A percentile compares a stretch with the other conserved stretches of the same genome.
Evolutionary conservation across 192 early-diverging fungal genomes (phyloP).

Genomic region (Phlyctochytrium arcticum): DNA sequence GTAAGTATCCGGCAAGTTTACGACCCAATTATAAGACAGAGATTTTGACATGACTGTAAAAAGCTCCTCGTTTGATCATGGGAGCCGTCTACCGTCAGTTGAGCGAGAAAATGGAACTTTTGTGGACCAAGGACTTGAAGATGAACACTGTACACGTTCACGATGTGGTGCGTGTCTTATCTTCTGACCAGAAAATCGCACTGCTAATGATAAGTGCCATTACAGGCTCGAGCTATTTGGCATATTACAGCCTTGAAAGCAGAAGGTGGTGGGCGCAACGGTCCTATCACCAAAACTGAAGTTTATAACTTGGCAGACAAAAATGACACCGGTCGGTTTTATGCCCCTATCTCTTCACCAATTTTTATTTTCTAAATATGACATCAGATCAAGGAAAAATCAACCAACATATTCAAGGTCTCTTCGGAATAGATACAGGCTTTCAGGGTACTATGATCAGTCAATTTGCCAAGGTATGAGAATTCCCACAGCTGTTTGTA

Average conservation of each 20-base stretch:
- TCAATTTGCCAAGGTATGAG: slow-evolving; percentile 68
- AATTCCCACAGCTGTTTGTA: background rate
- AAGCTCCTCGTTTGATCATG: slow-evolving; percentile 88
- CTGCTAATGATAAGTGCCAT: background rate
- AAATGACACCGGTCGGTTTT: slow-evolving; percentile 71
- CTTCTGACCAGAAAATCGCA: background rate
- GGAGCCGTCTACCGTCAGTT: slow-evolving; percentile 81
- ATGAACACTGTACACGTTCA: slow-evolving; percentile 93
- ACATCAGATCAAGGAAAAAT: slow-evolving; percentile 70
- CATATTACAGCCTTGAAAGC: slow-evolving; percentile 41
- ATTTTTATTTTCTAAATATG: no score
- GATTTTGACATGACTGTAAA: slow-evolving; percentile 7
- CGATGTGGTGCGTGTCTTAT: slow-evolving; percentile 57
- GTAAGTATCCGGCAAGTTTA: no score
- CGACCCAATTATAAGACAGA: background rate
- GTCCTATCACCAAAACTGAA: slow-evolving; percentile 33
- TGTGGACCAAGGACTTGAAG: slow-evolving; percentile 90
- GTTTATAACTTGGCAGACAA: slow-evolving; percentile 87
- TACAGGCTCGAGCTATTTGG: slow-evolving; percentile 48
- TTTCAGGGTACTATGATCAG: slow-evolving; percentile 76
- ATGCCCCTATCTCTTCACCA: no score
- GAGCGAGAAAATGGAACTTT: slow-evolving; percentile 84
- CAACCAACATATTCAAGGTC: slow-evolving; percentile 61
- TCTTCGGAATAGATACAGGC: slow-evolving; percentile 81
- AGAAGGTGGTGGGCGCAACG: slow-evolving; percentile 44